Base-by-base conservation (phyloP, 257 asterid genomes). In the Solanum sejunctum region DNA sequence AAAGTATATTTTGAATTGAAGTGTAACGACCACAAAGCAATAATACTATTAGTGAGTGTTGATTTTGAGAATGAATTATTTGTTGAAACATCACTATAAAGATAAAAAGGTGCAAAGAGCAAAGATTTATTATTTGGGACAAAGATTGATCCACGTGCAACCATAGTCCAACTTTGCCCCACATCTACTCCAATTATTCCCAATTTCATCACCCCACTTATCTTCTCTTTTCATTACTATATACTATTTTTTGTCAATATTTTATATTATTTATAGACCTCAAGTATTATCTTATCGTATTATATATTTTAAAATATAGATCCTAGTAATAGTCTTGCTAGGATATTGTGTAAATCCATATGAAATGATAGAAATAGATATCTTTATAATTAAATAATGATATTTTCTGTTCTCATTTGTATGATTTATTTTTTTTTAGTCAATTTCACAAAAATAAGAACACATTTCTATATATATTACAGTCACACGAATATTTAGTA, bases 91-190 rank as follows among this genome's bases (percentile, higher is more conserved):
- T 41, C 79, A 8, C 54, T 41, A 8, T 32, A 12, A 10, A 49
- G 4, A 5, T 41, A 60, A 23, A 75, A 39, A 51, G 23, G 63
- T 15, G 4, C 80, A 45, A 20, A 43, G 4, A 72, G 18, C 43
- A 8, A 77, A 77, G 17, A 26, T 21, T 39, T 18, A 54, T 54
- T 28, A 51, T 77, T 77, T 51, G 47, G 47, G 64, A 77, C 82
- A 77, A 51, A 77, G 16, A 77, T 77, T 52, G 47, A 26, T 77
- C 45, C 82, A 51, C 82, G 82, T 77, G 82, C 82, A 77, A 77
- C 47, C 63, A 6, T 15, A 75, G 61, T 49, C 9, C 36, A 75
- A 8, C 10, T 51, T 43, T 51, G 45, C n/a, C 82, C 82, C 45
- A 43, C 55, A 16, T 16, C 58, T 26, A 26, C 26, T 77, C 12